Evolutionary conservation across 2,329 filamentous ascomycete genomes (phyloP).

Genomic region (Knufia petricola): DNA sequence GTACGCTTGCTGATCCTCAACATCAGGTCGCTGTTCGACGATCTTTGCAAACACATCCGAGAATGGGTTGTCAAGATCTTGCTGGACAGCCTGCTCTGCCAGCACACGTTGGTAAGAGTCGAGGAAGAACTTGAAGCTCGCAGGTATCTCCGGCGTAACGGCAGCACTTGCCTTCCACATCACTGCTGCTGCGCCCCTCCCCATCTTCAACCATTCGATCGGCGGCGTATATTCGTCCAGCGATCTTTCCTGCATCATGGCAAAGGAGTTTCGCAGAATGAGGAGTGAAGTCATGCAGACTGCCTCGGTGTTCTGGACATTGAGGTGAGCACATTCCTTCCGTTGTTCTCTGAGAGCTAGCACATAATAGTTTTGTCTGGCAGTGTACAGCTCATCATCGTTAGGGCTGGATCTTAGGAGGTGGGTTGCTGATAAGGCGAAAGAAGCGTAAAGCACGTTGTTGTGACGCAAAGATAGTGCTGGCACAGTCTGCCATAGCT

Average conservation of each 20-base stretch:
- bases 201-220: conserved; percentile 27
- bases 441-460: conserved; percentile 13
- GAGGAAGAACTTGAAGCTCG: conserved; percentile 8
- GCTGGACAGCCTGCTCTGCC: neutral
- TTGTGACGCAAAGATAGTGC: conserved; percentile 11
- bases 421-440: conserved; percentile 12
- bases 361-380: conserved; percentile 16
- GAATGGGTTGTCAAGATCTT: neutral
- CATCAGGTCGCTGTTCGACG: conserved; percentile 15
- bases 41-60: neutral
- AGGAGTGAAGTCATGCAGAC: conserved; percentile 25
- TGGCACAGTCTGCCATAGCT: conserved; percentile 7
- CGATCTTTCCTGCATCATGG: conserved; percentile 24
- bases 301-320: conserved; percentile 24
- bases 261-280: conserved; percentile 26
- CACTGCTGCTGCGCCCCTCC: conserved; percentile 24
- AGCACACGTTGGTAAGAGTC: neutral
- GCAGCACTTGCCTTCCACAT: conserved; percentile 16
- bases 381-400: conserved; percentile 9
- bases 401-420: conserved; percentile 9
- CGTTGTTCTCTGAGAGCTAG: conserved; percentile 26
- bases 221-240: conserved; percentile 26
- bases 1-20: conserved; percentile 22
- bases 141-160: conserved; percentile 13
- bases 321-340: conserved; percentile 22